These are phyloP conservation scores for Castanopsis chinensis DNA, from an alignment of 306 rosid genomes.

Conservation along the genomic window DNA sequence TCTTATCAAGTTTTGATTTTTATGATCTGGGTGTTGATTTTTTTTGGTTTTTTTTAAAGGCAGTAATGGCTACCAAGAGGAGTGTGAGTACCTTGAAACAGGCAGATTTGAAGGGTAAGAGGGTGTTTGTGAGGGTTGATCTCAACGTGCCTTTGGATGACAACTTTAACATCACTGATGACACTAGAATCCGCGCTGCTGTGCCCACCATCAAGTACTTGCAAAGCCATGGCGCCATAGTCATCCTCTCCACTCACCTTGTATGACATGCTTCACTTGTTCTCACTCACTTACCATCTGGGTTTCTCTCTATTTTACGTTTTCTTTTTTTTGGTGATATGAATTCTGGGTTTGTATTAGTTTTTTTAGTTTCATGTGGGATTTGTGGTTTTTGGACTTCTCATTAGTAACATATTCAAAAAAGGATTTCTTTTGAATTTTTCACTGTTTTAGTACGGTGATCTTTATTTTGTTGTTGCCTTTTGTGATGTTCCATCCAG, in stretches of 20 bases:
- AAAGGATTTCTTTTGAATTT: neutral
- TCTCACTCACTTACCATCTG: neutral
- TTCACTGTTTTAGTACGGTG: neutral
- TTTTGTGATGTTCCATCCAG: neutral
- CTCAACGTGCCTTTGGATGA: constrained; percentile 95
- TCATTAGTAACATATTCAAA: too few species aligned
- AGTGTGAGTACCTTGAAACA: constrained; percentile 83
- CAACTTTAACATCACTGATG: constrained; percentile 76
- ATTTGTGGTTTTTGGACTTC: neutral
- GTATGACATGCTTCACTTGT: constrained; percentile 21
- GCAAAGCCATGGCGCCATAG: constrained; percentile 66
- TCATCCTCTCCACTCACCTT: constrained; percentile 73
- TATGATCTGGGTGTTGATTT: neutral
- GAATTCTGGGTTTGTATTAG: neutral
- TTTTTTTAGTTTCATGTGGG: neutral
- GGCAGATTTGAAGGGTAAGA: constrained; percentile 88
- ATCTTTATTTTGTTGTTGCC: neutral
- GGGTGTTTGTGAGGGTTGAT: constrained; percentile 88
- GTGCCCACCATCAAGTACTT: constrained; percentile 86
- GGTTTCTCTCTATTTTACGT: too few species aligned
- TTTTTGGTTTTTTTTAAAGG: constrained; percentile 1
- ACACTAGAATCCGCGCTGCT: constrained; percentile 87
- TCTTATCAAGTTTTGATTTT: neutral
- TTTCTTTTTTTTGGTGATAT: too few species aligned
- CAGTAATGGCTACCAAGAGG: constrained; percentile 79